Evolutionary conservation across 1,284 basidiomycete genomes (phyloP).

Genomic region (Hypsizygus ulmarius): DNA sequence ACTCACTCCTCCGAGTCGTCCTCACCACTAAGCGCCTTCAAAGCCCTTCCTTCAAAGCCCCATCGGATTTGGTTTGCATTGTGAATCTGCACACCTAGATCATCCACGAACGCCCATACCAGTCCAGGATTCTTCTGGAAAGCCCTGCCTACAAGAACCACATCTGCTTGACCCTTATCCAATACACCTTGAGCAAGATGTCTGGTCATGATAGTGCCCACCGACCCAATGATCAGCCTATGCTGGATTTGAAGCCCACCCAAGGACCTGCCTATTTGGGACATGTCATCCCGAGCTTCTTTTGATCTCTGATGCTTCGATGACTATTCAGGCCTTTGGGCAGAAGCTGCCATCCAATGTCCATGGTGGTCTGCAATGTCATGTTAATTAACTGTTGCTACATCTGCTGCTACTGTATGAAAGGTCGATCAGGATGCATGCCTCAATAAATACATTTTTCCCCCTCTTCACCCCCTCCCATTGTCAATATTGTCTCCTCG

Average conservation of each 20-base stretch:
- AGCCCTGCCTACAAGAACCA: conserved; percentile 44
- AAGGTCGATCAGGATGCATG: no score
- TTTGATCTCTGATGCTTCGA: no score
- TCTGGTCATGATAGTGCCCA: conserved; percentile 19
- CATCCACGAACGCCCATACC: conserved; percentile 41
- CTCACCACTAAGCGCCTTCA: conserved; percentile 5
- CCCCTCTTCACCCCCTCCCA: no score
- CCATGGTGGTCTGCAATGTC: no score
- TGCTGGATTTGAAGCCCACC: conserved; percentile 14
- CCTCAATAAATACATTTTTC: no score
- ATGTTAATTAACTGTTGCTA: no score
- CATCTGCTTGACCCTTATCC: conserved; percentile 36
- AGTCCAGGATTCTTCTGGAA: conserved; percentile 53
- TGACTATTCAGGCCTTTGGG: no score
- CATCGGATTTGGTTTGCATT: conserved; percentile 20
- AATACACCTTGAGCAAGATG: conserved; percentile 19
- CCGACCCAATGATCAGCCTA: conserved; percentile 16
- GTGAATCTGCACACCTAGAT: conserved; percentile 30
- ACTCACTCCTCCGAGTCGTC: neutral
- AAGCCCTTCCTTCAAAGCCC: conserved; percentile 16
- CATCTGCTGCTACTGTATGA: no score
- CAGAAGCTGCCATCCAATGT: no score
- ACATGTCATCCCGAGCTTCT: no score
- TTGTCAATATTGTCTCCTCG: no score
- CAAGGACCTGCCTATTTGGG: no score